Conservation (phyloP, 2,329 filamentous ascomycete species). For the Beauveria rudraprayagi region DNA sequence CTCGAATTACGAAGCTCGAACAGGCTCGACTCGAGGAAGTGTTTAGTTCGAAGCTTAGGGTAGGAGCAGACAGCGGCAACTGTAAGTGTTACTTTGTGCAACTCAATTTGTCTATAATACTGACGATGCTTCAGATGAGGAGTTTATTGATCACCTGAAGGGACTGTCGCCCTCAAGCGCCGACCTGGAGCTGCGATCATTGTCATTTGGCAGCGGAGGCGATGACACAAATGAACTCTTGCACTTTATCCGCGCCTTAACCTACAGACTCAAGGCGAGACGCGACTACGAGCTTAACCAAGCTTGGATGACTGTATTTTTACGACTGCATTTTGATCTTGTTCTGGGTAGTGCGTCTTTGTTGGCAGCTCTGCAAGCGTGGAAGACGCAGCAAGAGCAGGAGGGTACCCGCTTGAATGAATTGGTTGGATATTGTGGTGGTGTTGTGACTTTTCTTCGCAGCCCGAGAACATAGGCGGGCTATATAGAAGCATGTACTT, state of each 20-base stretch:
- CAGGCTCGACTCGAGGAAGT: conserved; percentile 47
- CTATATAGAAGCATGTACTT: background rate
- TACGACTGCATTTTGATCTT: conserved; percentile 64
- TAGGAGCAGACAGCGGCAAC: conserved; percentile 45
- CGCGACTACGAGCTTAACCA: conserved; percentile 90
- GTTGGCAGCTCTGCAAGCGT: conserved; percentile 53
- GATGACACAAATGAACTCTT: conserved; percentile 60
- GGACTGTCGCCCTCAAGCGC: conserved; percentile 74
- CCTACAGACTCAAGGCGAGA: conserved; percentile 56
- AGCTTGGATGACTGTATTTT: conserved; percentile 94
- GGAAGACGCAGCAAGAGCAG: conserved; percentile 63
- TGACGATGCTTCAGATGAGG: conserved; percentile 38
- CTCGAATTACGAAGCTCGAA: conserved; percentile 63
- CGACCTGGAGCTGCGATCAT: conserved; percentile 82
- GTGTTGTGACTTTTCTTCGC: conserved; percentile 75
- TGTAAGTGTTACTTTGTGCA: conserved; percentile 40
- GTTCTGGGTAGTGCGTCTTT: conserved; percentile 45
- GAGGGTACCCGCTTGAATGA: conserved; percentile 65
- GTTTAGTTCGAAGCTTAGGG: conserved; percentile 50
- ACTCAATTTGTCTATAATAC: background rate
- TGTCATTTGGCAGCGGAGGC: conserved; percentile 42
- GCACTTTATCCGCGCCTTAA: conserved; percentile 75
- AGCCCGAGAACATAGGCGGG: conserved; percentile 42
- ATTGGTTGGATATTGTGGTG: conserved; percentile 79
- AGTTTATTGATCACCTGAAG: conserved; percentile 72